These are phyloP conservation scores for Pseudopithomyces chartarum DNA, from an alignment of 2,329 filamentous ascomycete species.

Conservation along the genomic window DNA sequence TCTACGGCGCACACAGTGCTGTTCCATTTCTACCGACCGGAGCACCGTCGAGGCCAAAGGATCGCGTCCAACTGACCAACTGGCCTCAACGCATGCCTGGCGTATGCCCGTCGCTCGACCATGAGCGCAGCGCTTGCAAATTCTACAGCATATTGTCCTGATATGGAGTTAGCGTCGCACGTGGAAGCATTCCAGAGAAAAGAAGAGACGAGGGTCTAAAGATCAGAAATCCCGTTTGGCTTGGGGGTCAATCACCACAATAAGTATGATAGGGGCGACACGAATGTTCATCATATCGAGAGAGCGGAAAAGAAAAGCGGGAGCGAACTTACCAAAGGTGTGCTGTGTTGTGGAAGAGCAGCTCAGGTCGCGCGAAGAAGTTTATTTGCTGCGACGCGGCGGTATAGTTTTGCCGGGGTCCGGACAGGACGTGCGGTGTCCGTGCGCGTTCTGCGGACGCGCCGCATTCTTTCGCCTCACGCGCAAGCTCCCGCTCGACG, in stretches of 20 bases:
- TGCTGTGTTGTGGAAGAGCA: constrained; percentile 27
- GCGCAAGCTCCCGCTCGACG: constrained; percentile 5
- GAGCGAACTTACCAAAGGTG: constrained; percentile 36
- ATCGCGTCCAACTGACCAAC: too few relatives aligned
- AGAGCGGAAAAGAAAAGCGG: constrained; percentile 5
- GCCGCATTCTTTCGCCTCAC: constrained; percentile 1
- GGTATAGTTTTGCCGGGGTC: constrained; percentile 21
- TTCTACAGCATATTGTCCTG: constrained; percentile 8
- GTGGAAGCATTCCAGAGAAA: constrained; percentile 6
- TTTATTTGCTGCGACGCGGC: constrained; percentile 27
- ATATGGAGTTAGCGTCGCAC: constrained; percentile 23
- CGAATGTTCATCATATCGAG: constrained; percentile 41
- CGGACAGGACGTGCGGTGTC: not conserved
- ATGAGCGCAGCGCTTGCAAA: not conserved
- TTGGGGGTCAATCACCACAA: constrained; percentile 48
- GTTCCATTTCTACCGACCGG: too few relatives aligned
- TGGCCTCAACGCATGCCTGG: too few relatives aligned
- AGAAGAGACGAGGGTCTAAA: constrained; percentile 6
- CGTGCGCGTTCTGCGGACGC: not conserved
- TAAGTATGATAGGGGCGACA: constrained; percentile 49
- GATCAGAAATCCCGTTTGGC: constrained; percentile 48
- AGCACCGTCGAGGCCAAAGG: too few relatives aligned
- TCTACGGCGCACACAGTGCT: too few relatives aligned
- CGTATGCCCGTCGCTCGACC: not conserved
- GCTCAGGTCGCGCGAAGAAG: constrained; percentile 15